These are phyloP conservation scores for Aspergillus flavus DNA, from an alignment of 2,329 filamentous ascomycete species.

Conservation along the genomic window DNA sequence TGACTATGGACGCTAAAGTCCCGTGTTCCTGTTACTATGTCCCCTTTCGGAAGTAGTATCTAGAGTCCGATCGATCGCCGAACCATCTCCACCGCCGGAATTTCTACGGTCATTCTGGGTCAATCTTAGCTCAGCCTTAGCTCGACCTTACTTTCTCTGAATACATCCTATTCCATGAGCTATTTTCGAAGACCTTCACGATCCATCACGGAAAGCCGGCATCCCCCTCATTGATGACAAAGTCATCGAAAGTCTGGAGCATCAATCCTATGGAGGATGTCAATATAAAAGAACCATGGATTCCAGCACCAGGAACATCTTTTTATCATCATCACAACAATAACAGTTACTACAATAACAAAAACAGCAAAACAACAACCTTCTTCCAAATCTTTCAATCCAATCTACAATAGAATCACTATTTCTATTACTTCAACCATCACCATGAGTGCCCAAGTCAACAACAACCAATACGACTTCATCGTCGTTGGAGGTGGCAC, in stretches of 20 bases:
- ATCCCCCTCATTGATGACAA: neutral
- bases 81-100: neutral
- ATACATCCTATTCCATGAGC: neutral
- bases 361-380: neutral
- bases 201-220: neutral
- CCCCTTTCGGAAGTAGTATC: neutral
- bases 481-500: constrained; percentile 42
- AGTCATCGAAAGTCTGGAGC: neutral
- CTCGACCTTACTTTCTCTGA: neutral
- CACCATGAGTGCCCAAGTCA: constrained; percentile 14
- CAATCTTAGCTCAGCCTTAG: neutral
- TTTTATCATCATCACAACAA: neutral
- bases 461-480: constrained; percentile 29
- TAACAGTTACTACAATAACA: neutral
- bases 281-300: neutral
- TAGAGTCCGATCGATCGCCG: neutral
- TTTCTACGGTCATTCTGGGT: neutral
- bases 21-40: neutral
- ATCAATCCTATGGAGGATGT: neutral
- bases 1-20: neutral
- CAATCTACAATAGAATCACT: neutral
- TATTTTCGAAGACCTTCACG: neutral
- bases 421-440: neutral
- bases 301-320: neutral
- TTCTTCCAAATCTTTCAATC: neutral